Base-by-base conservation (phyloP, 305 asterid species). In the Fraxinus latifolia region DNA sequence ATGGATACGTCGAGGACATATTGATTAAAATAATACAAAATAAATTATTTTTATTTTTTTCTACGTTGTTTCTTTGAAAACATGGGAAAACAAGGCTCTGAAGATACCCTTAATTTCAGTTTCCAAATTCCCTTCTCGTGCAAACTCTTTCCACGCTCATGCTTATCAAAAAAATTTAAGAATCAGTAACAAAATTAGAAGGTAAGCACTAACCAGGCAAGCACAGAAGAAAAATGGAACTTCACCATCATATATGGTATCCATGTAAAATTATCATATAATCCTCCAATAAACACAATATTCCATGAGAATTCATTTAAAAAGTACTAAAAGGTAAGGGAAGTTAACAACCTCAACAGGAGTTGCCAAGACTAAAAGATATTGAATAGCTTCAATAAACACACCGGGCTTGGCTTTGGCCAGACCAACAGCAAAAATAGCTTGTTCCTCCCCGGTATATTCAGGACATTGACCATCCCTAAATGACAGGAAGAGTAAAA, bases 381-480 rank as follows among this genome's bases (percentile, higher is more conserved):
- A 88, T 85, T 96, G 98, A 84, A 96, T 94, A 81, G 99, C 98
- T 87, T 96, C 99, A 76, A 96, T 89, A 86, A 96, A 96, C 79
- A 94, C 89, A 37, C 98, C 97, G 73, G 97, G 91, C 89, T 89
- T 94, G 79, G 95, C 90, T 88, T 95, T 96, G 68, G 94, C 91
- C 79, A 96, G 85, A 84, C 98, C 97, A 86, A 94, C 98, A 58
- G 97, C 97, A 82, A 98, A 96, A 29, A 96, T 96, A 84, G 97
- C 98, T 90, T 96, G 98, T 84, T 93, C 99, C 82, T 93, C 98
- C 81, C 91, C 98, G 74, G 90, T 91, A 88, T 88, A 96, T 89
- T 96, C 98, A 77, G 96, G 92, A 82, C 99, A 96, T 74, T 91
- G 97, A 33, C 98, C 98, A 88, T 94, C 98, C 93, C 98, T 94